Base-by-base conservation (phyloP, 306 rosid genomes). In the Sphenostylis stenocarpa region DNA sequence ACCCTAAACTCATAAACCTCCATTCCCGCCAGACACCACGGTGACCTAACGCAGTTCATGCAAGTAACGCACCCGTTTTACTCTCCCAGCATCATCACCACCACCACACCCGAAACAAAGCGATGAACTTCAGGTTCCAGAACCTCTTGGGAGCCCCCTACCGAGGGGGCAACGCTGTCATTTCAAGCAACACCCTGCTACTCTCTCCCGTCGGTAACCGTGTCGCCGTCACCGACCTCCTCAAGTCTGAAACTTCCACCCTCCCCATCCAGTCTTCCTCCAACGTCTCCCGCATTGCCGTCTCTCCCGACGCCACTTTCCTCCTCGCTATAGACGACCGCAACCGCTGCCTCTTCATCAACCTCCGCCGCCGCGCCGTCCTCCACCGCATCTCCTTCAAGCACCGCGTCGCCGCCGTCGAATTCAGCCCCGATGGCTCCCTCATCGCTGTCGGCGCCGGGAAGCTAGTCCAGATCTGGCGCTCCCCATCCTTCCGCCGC, bases 101-200 rank as follows among this genome's bases (percentile, higher is more conserved):
- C 1, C 49, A 4, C 4, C 5, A 1, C n/a, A n/a, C n/a, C 12
- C 60, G 8, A 41, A 41, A 41, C 31, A 1, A 33, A 67, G 72
- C 77, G 16, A 95, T 95, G 99, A 92, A 95, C 77, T 95, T 81
- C 90, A 67, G 92, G 75, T 92, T 95, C 84, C 96, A 90, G 56
- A 95, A 95, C 62, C 97, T 95, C 15, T 89, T 95, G 0, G 97
- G 99, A 62, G 97, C 97, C 28, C 99, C 99, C 2, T 94, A 92
- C 88, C 77, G 98, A 72, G 98, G 98, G 3, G 98, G 99, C 56
- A 91, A 92, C 83, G 82, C 73, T 6, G 83, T 89, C 3, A 76
- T 95, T 79, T 77, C 90, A 23, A 88, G 84, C 83, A 88, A 90
- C 83, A 84, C 88, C 1, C 79, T 81, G 58, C 83, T 95, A 28